phyloP scores from a whole-genome alignment of 2,329 filamentous ascomycete species.

The Geosmithia flava region DNA sequence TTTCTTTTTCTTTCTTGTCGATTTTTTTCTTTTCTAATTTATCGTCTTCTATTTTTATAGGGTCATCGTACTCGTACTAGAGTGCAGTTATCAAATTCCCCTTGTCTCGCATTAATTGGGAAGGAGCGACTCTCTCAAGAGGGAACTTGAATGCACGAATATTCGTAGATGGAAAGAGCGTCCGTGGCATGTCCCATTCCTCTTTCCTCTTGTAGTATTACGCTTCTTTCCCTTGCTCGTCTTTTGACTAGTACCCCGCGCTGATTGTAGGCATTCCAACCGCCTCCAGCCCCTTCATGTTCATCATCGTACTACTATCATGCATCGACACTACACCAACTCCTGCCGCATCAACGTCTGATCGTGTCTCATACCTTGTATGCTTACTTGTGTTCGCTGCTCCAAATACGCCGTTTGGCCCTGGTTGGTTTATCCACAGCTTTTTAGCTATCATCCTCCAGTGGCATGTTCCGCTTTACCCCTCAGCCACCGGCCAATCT shows the following conservation, averaged over 20 bases:
- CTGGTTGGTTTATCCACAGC: background rate
- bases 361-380: background rate
- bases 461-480: background rate
- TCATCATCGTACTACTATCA: background rate
- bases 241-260: background rate
- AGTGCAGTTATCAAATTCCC: no score
- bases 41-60: no score
- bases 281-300: background rate
- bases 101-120: background rate
- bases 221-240: background rate
- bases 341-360: background rate
- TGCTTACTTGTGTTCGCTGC: background rate
- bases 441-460: background rate
- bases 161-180: background rate
- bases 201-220: background rate
- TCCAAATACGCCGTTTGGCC: background rate
- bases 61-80: no score
- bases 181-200: background rate
- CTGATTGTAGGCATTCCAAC: no score
- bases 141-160: background rate
- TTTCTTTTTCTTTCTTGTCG: no score
- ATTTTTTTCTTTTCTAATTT: no score
- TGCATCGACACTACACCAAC: background rate
- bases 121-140: background rate
- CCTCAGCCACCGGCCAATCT: background rate